Base-by-base conservation (phyloP, 768 basidiomycete species). In the Macrolepiota dolichaula region DNA sequence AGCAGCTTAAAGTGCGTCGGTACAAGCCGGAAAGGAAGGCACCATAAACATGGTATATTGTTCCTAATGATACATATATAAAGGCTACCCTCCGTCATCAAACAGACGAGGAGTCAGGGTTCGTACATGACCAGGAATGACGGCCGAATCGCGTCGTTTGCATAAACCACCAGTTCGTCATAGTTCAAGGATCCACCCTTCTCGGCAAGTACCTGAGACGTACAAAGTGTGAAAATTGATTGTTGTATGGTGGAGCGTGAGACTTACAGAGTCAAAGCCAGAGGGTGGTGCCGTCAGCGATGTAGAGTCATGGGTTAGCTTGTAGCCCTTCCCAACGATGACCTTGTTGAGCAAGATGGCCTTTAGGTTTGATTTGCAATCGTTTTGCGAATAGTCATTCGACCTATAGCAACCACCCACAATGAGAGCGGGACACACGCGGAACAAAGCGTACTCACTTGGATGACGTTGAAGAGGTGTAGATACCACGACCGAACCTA, bases 381-480 rank as follows among this genome's bases (percentile, higher is more conserved):
- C 76, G 62, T 87, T 88, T 54, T 74, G 76, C 12, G 87, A 87
- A 67, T 90, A 90, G 70, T 90, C 88, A 62, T 88, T 85, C 17
- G 88, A 87, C 65, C 83, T 85, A 40, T 6, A 17, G 10, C 19
- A 17, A 17, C 17, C 3, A 29, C 4, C 17, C 3, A 29, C 4
- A 3, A 10, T 46, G 49, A 47, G 38, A 38, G 40, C 54, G 53
- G 38, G 51, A 60, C 40, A 51, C 5, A 56, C 57, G 52, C 15
- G 29, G 7, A 37, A 12, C 51, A 11, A 15, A 19, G 63, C 51
- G 29, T 4, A 63, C 80, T 60, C 59, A 84, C 81, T 89, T 89
- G 6, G 88, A 89, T n/a, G 88, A 88, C 1, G 88, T 89, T n/a
- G 86, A 85, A 5, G 87, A 87, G 1, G 87, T 88, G 67, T 89